These are phyloP conservation scores for Pichia deserticola DNA, from an alignment of 805 yeast species.

Conservation along the genomic window DNA sequence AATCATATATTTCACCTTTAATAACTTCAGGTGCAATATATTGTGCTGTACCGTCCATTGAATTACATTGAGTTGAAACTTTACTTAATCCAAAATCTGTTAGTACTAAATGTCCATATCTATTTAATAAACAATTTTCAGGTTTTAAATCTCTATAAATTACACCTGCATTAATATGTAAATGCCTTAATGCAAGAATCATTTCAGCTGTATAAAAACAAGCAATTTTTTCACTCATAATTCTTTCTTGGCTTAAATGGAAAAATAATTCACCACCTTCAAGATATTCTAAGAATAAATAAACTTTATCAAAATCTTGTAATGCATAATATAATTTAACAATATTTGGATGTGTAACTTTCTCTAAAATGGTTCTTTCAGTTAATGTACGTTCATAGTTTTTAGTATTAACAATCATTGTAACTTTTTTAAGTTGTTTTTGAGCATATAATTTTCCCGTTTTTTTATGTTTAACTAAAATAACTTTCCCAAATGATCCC, in stretches of 20 bases:
- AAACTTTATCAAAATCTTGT: slow-evolving; percentile 72
- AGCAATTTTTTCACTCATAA: slow-evolving; percentile 55
- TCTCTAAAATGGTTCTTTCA: slow-evolving; percentile 67
- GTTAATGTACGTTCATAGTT: slow-evolving; percentile 72
- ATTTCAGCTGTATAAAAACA: slow-evolving; percentile 78
- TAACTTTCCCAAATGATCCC: slow-evolving; percentile 86
- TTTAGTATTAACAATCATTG: slow-evolving; percentile 51
- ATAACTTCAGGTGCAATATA: slow-evolving; percentile 89
- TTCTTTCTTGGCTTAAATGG: slow-evolving; percentile 43
- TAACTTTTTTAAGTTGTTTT: slow-evolving; percentile 78
- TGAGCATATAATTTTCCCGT: slow-evolving; percentile 73
- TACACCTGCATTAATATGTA: slow-evolving; percentile 65
- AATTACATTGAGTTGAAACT: slow-evolving; percentile 38
- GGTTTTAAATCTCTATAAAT: slow-evolving; percentile 87
- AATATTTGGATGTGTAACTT: slow-evolving; percentile 70
- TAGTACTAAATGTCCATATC: slow-evolving; percentile 70
- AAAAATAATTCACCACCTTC: slow-evolving; percentile 84
- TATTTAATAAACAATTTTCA: slow-evolving; percentile 75
- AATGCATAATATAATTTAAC: slow-evolving; percentile 77
- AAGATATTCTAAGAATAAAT: slow-evolving; percentile 69
- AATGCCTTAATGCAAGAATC: slow-evolving; percentile 65
- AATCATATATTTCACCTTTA: slow-evolving; percentile 69
- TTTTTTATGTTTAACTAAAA: slow-evolving; percentile 58
- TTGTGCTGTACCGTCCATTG: slow-evolving; percentile 72
- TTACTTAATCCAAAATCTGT: slow-evolving; percentile 82